Base-by-base conservation (phyloP, 108 stramenopile genomes). In the Bacterosira constricta region DNA sequence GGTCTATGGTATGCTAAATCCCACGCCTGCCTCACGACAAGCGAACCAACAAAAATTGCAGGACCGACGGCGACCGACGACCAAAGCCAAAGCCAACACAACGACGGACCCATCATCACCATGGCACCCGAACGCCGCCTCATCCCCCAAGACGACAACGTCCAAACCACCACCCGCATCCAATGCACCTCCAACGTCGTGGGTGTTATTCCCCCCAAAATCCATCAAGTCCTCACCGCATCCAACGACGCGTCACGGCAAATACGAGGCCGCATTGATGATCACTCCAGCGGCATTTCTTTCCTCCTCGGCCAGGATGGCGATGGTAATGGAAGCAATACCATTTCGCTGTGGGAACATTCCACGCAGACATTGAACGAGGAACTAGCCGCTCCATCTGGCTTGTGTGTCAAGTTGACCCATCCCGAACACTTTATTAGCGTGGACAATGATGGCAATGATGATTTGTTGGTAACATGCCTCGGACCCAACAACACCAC, bases 341-440 rank as follows among this genome's bases (percentile, higher is more conserved):
- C 44, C 29, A 30, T 66, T 17, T 4, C 18, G 0, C 20, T 65
- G 46, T 66, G 64, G 64, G 64, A 66, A 49, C 64, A 66, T 32
- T 34, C 64, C 49, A 52, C 64, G 13, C 64, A 66, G 47, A 66
- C 64, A 7, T 32, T 37, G 27, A 36, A 46, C 6, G 64, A 66
- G 35, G 49, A 66, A 20, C 31, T 66, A 3, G 17, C 31, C 32
- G 42, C 64, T 3, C 64, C 64, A 4, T 25, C 30, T 31, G 50
- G 53, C 11, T 9, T 54, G 53, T 54, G 15, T 29, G 53, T 30
- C 29, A 50, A 11, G 35, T 1, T 66, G 36, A 2, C 10, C 26
- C 68, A 69, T 57, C 68, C 68, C 9, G 68, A 57, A 39, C 68
- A 69, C 35, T n/a, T 12, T 25, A 4, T 15, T 1, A 6, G 6